Percentiles rank a stretch among this genome's conserved stretches.
Evolutionary conservation across 768 basidiomycete genomes (phyloP).

Genomic region (Rhizopogon vulgaris): DNA sequence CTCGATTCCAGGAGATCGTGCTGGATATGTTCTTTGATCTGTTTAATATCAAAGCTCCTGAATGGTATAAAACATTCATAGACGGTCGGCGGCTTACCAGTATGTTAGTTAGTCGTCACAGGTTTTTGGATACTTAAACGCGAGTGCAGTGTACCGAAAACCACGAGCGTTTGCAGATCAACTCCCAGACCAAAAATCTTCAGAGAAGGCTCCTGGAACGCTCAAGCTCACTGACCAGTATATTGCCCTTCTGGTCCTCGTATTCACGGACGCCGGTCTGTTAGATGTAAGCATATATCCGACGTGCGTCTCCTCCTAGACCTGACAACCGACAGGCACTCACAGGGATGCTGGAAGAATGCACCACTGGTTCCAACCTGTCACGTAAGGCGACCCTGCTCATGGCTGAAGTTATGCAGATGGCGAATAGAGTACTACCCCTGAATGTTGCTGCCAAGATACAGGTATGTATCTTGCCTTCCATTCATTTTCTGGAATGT

Average conservation of each 20-base stretch:
- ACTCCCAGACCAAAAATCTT: conserved; percentile 29
- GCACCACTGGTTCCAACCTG: conserved; percentile 61
- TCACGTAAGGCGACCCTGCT: conserved; percentile 87
- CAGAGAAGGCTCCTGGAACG: conserved; percentile 46
- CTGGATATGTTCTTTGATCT: conserved; percentile 93
- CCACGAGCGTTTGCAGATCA: conserved; percentile 32
- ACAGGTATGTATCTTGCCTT: conserved; percentile 47
- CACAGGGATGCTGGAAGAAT: conserved; percentile 79
- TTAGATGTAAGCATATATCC: conserved; percentile 57
- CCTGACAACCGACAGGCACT: conserved; percentile 52
- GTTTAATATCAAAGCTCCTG: conserved; percentile 85
- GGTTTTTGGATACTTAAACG: not conserved
- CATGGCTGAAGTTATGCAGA: conserved; percentile 85
- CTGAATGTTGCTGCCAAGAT: conserved; percentile 74
- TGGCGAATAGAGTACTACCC: conserved; percentile 84
- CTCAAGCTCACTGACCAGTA: conserved; percentile 91
- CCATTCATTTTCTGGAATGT: not conserved
- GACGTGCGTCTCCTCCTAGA: not conserved
- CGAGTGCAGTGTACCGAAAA: conserved; percentile 58
- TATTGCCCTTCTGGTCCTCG: conserved; percentile 74
- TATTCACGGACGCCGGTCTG: conserved; percentile 83
- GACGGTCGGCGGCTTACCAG: conserved; percentile 84
- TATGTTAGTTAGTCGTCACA: conserved; percentile 29
- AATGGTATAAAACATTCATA: conserved; percentile 91
- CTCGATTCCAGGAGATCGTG: conserved; percentile 69